A percentile compares a stretch with the other conserved stretches of the same genome.
phyloP scores from a whole-genome alignment of 305 asterid species.

The Euphrasia arctica region DNA sequence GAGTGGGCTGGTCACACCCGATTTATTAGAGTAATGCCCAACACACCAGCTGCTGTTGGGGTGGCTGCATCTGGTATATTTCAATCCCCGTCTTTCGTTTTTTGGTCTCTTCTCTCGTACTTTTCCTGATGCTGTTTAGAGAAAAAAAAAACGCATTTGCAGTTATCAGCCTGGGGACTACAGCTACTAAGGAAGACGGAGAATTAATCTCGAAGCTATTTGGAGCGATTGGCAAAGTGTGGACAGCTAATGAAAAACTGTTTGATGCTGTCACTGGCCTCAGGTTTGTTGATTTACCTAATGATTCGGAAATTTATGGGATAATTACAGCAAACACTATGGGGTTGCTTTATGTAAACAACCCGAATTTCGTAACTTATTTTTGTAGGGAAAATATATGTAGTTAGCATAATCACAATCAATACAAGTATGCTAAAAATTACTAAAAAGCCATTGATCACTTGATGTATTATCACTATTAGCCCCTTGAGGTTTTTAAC shows the following conservation, averaged over 20 bases:
- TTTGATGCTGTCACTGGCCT: conserved; percentile 91
- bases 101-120: neutral
- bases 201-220: conserved; percentile 60
- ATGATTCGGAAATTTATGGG: neutral
- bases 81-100: conserved; percentile 7
- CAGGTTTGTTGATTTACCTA: conserved; percentile 44
- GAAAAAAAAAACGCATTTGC: neutral
- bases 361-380: too few species aligned
- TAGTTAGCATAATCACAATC: too few species aligned
- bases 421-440: too few species aligned
- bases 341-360: too few species aligned
- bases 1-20: conserved; percentile 89
- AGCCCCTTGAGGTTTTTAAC: too few species aligned
- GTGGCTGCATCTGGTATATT: conserved; percentile 83
- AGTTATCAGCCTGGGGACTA: conserved; percentile 73
- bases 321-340: neutral
- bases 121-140: neutral
- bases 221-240: conserved; percentile 90
- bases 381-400: too few species aligned
- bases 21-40: conserved; percentile 90
- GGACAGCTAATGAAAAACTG: conserved; percentile 87
- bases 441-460: too few species aligned
- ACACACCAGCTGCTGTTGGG: conserved; percentile 95
- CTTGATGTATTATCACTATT: too few species aligned
- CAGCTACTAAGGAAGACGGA: conserved; percentile 74